Percentiles rank a stretch among this genome's conserved stretches.
Conservation (phyloP, 306 rosid genomes). For the Abrus precatorius region DNA sequence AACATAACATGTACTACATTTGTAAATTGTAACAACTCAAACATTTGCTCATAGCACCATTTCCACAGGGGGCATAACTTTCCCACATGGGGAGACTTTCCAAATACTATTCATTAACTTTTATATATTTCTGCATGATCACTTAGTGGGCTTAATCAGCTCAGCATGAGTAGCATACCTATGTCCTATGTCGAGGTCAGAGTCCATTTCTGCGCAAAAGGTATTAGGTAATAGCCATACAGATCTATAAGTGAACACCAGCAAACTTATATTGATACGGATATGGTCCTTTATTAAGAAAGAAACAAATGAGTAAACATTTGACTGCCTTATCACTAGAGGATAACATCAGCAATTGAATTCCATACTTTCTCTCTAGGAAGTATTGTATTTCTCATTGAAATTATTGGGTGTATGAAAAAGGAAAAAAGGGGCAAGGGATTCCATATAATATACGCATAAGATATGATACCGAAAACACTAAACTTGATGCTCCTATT, state of each 20-base stretch:
- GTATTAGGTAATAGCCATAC: background rate
- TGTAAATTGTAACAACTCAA: background rate
- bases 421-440: background rate
- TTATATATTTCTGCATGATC: background rate
- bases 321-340: background rate
- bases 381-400: slow-evolving; percentile 1
- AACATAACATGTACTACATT: no score
- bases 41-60: background rate
- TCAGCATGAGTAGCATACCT: background rate
- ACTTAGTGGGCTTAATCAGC: background rate
- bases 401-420: background rate
- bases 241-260: slow-evolving; percentile 1
- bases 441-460: background rate
- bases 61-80: background rate
- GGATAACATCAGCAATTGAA: slow-evolving; percentile 12
- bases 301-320: background rate
- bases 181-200: background rate
- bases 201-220: slow-evolving; percentile 1
- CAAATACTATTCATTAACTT: background rate
- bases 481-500: background rate
- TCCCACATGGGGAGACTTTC: background rate
- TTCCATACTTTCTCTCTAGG: background rate
- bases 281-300: background rate
- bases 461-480: background rate
- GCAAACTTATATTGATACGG: slow-evolving; percentile 1